These are phyloP conservation scores for Zasmidium angulare DNA, from an alignment of 2,329 filamentous ascomycete genomes.

Conservation along the genomic window DNA sequence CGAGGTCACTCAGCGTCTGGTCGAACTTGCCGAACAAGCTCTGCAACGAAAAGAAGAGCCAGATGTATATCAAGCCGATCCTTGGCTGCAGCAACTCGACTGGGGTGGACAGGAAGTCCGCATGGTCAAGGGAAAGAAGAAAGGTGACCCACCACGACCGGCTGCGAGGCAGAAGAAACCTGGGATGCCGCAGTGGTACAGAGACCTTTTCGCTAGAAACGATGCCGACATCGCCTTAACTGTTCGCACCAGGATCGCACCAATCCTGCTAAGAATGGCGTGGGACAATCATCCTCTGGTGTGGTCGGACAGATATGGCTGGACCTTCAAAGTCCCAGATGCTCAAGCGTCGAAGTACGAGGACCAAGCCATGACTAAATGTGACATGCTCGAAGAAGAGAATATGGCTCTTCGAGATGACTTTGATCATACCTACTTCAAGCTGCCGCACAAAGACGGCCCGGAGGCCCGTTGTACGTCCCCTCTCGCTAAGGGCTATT, in stretches of 20 bases:
- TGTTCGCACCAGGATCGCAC: constrained; percentile 83
- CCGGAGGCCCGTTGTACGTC: constrained; percentile 79
- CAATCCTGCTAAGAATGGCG: constrained; percentile 75
- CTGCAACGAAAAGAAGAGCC: constrained; percentile 69
- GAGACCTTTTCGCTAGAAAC: constrained; percentile 74
- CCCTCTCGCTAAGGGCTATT: constrained; percentile 87
- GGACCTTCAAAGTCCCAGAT: constrained; percentile 79
- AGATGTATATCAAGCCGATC: constrained; percentile 72
- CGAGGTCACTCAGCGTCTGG: constrained; percentile 73
- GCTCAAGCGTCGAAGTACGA: constrained; percentile 64
- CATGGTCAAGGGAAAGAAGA: constrained; percentile 90
- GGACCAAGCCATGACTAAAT: constrained; percentile 69
- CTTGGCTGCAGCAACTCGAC: constrained; percentile 90
- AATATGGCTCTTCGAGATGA: constrained; percentile 68
- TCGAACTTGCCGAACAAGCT: constrained; percentile 74
- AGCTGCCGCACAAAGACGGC: constrained; percentile 94
- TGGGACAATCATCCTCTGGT: constrained; percentile 89
- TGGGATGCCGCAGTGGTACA: constrained; percentile 95
- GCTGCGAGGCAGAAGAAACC: constrained; percentile 86
- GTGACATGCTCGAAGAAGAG: constrained; percentile 75
- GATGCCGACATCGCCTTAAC: constrained; percentile 71
- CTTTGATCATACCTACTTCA: constrained; percentile 70
- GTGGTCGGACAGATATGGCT: constrained; percentile 92
- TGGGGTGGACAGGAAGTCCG: constrained; percentile 92
- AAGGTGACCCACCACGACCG: constrained; percentile 73